Evolutionary conservation across 176 grass and related monocot species (phyloP).

Genomic region (Oryza australiensis): DNA sequence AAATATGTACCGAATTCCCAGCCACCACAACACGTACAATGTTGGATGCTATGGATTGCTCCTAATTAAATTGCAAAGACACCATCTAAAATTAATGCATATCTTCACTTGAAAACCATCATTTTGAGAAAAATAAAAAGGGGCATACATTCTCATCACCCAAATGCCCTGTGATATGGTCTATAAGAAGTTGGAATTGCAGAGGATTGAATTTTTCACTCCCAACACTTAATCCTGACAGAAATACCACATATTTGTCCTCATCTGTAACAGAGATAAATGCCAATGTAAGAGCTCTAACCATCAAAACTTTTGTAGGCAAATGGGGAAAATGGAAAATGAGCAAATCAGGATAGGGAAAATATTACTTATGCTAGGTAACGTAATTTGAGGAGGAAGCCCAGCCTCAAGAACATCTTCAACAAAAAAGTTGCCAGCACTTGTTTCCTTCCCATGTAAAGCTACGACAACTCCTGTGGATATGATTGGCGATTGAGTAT

Average conservation of each 20-base stretch:
- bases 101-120: not conserved
- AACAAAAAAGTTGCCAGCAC: slow-evolving; percentile 84
- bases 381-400: slow-evolving; percentile 72
- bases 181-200: slow-evolving; percentile 95
- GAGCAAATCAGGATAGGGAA: not conserved
- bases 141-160: slow-evolving; percentile 92
- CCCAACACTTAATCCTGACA: slow-evolving; percentile 82
- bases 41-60: slow-evolving; percentile 85
- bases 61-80: slow-evolving; percentile 48
- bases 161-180: slow-evolving; percentile 94
- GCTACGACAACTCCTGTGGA: slow-evolving; percentile 75
- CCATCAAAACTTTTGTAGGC: not conserved
- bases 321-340: not conserved
- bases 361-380: slow-evolving; percentile 61
- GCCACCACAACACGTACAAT: slow-evolving; percentile 82
- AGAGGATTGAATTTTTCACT: slow-evolving; percentile 83
- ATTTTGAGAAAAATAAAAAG: slow-evolving; percentile 21
- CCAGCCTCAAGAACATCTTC: slow-evolving; percentile 92
- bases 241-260: slow-evolving; percentile 89
- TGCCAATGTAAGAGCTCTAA: not conserved
- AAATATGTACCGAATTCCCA: slow-evolving; percentile 84
- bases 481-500: not conserved
- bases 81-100: slow-evolving; percentile 9
- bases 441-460: slow-evolving; percentile 93
- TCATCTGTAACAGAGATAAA: slow-evolving; percentile 62